Conservation (phyloP, 2,329 filamentous ascomycete species). For the Colletotrichum sp. region DNA sequence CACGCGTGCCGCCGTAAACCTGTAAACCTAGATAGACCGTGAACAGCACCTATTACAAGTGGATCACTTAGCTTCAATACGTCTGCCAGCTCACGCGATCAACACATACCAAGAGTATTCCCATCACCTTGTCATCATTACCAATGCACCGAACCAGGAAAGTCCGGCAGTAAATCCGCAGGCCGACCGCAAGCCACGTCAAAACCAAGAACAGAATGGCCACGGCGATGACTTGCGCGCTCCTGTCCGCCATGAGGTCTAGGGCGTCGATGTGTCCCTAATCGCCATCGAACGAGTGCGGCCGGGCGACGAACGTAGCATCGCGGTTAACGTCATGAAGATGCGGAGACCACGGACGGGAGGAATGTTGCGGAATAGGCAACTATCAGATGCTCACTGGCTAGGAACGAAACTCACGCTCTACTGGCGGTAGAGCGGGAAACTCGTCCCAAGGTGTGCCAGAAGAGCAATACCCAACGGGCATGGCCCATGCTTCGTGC, state of each 20-base stretch:
- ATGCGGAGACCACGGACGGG: neutral
- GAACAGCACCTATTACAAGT: neutral
- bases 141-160: slow-evolving; percentile 35
- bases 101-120: slow-evolving; percentile 29
- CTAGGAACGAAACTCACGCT: neutral
- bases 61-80: neutral
- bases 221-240: slow-evolving; percentile 27
- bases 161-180: slow-evolving; percentile 35
- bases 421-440: neutral
- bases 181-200: slow-evolving; percentile 31
- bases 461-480: neutral
- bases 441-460: neutral
- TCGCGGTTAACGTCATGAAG: neutral
- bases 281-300: neutral
- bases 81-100: neutral
- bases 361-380: neutral
- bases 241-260: slow-evolving; percentile 20
- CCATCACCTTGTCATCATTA: slow-evolving; percentile 37
- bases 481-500: neutral
- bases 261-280: neutral
- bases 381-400: too few species aligned
- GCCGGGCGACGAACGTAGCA: neutral
- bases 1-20: neutral
- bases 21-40: neutral
- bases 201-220: slow-evolving; percentile 36